Evolutionary conservation across 495 filamentous ascomycete species (phyloP).

Genomic region (Chaetomidium leptoderma): DNA sequence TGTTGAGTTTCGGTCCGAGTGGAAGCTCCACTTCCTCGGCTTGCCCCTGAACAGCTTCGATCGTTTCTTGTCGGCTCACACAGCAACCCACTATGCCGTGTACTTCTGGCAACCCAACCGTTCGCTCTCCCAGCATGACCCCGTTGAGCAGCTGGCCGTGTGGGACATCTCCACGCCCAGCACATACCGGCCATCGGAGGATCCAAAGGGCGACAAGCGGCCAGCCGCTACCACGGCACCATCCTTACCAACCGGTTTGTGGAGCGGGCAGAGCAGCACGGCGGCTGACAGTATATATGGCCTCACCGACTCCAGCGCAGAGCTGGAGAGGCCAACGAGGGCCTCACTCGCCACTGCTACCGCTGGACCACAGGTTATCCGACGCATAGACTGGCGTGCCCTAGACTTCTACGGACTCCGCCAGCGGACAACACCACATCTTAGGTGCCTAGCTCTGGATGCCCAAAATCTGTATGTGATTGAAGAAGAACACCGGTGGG

Average conservation of each 20-base stretch:
- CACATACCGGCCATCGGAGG: conserved; percentile 51
- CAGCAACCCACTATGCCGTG: conserved; percentile 57
- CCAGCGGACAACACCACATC: conserved; percentile 51
- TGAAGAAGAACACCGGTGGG: conserved; percentile 50
- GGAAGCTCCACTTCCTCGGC: conserved; percentile 61
- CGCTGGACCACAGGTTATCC: conserved; percentile 49
- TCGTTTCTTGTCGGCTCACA: conserved; percentile 64
- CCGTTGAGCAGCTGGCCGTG: conserved; percentile 58
- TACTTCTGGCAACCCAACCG: conserved; percentile 65
- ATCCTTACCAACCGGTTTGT: conserved; percentile 25
- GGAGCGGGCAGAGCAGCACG: conserved; percentile 19
- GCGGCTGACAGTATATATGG: background rate
- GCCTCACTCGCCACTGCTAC: conserved; percentile 16
- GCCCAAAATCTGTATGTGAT: conserved; percentile 44
- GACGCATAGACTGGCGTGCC: conserved; percentile 52
- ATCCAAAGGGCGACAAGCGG: conserved; percentile 44
- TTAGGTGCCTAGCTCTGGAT: conserved; percentile 54
- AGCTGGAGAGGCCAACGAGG: background rate
- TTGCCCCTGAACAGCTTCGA: conserved; percentile 56
- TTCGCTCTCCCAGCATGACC: conserved; percentile 55
- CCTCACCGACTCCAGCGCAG: background rate
- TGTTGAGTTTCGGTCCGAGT: conserved; percentile 59
- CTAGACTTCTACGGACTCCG: conserved; percentile 56
- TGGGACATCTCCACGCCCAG: conserved; percentile 62
- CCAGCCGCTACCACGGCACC: conserved; percentile 24